Base-by-base conservation (phyloP, 306 rosid genomes). In the Fragaria nilgerrensis region DNA sequence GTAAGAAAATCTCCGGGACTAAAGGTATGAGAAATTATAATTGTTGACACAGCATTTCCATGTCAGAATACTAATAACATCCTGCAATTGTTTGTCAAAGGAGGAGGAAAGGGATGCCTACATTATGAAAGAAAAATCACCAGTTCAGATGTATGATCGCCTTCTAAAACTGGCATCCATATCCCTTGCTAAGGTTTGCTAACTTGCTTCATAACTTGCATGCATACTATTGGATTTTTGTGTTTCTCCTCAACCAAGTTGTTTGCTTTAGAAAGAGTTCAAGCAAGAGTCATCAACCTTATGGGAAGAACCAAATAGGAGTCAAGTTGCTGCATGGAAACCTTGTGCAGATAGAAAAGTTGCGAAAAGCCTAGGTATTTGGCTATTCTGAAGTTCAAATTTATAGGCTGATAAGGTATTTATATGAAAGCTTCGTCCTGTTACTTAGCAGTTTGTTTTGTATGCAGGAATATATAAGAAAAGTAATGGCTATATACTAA, bases 401-500 rank as follows among this genome's bases (percentile, higher is more conserved):
- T 5, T 15, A n/a, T 14, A 20, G 11, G 45, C 44, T 20, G 17
- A 36, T 50, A 49, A 47, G 5, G 9, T 2, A 23, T 71, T 11
- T 27, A 41, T 34, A 34, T 52, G 13, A 14, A 43, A 50, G 58
- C 50, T 65, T 68, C 68, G 20, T 34, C 27, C 37, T 45, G 64
- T 49, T 17, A 44, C 49, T 48, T 36, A 53, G n/a, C 41, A 27
- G 27, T 39, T 85, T 43, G 36, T 49, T 64, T 64, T 79, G 62
- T 77, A 74, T 73, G 72, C 95, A 94, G 97, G 87, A 52, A 90
- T 76, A 61, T 45, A 63, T 41, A 63, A 36, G 76, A 66, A 81
- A 75, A 85, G 74, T 78, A 95, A 95, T 77, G 99, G 99, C 81
- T 92, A 92, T 87, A 87, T 95, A 66, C 52, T 89, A 53, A 85